phyloP scores from a whole-genome alignment of 371 early-diverging fungal species.

The Actinomortierella ambigua region DNA sequence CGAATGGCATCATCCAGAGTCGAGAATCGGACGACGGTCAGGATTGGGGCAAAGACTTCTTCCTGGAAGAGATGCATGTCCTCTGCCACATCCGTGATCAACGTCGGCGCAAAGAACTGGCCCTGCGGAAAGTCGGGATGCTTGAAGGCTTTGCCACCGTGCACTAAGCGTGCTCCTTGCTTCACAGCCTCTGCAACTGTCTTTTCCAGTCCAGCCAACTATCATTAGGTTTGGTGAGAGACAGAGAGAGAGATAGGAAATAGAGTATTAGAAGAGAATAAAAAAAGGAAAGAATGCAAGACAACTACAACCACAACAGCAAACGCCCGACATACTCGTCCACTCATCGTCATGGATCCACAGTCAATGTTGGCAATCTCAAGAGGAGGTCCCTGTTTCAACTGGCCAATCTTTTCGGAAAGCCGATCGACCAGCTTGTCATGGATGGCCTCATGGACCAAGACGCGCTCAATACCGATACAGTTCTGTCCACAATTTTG shows the following conservation, averaged over 20 bases:
- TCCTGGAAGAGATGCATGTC: slow-evolving; percentile 77
- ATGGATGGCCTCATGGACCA: slow-evolving; percentile 71
- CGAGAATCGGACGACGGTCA: slow-evolving; percentile 78
- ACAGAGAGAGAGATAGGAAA: not conserved
- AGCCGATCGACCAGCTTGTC: slow-evolving; percentile 71
- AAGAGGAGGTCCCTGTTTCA: slow-evolving; percentile 75
- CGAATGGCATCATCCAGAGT: slow-evolving; percentile 75
- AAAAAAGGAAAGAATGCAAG: not conserved
- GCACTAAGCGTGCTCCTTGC: slow-evolving; percentile 56
- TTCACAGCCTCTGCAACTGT: too few relatives aligned
- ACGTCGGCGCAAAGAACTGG: slow-evolving; percentile 82
- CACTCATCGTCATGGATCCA: slow-evolving; percentile 79
- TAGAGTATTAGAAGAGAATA: not conserved
- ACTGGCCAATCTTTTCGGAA: slow-evolving; percentile 54
- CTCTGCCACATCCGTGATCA: slow-evolving; percentile 76
- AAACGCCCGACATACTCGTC: slow-evolving; percentile 48
- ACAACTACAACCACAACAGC: not conserved
- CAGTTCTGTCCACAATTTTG: slow-evolving; percentile 91
- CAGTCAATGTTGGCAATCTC: slow-evolving; percentile 75
- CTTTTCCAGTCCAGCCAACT: too few relatives aligned
- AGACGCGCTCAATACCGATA: slow-evolving; percentile 79
- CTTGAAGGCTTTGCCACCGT: slow-evolving; percentile 68
- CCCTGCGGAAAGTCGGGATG: slow-evolving; percentile 75
- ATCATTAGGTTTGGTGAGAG: slow-evolving; percentile 39
- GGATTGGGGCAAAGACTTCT: slow-evolving; percentile 86